Percentiles rank a stretch among this genome's conserved stretches.
phyloP scores from a whole-genome alignment of 2,329 filamentous ascomycete genomes.

The Spiromastix sp. region DNA sequence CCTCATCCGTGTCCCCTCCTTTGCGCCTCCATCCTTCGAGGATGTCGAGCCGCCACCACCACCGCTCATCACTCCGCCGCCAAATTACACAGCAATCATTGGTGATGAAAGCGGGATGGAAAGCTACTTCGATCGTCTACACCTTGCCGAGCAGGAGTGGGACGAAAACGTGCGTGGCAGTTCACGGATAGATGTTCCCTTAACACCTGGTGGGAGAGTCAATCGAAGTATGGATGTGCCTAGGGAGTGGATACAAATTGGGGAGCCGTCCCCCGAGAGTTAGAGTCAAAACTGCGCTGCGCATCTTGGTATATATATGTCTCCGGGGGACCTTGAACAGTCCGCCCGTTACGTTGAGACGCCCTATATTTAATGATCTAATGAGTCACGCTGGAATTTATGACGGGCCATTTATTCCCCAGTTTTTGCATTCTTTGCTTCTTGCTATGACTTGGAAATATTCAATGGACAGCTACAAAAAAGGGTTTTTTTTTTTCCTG shows the following conservation, averaged over 20 bases:
- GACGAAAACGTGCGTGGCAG: constrained; percentile 35
- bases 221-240: constrained; percentile 56
- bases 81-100: constrained; percentile 71
- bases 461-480: too few relatives aligned
- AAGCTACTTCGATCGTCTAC: constrained; percentile 77
- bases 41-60: constrained; percentile 69
- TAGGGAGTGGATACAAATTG: constrained; percentile 39
- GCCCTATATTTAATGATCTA: too few relatives aligned
- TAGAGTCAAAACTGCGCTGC: too few relatives aligned
- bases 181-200: constrained; percentile 43
- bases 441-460: too few relatives aligned
- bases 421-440: too few relatives aligned
- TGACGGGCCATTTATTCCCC: too few relatives aligned
- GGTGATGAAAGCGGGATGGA: constrained; percentile 48
- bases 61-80: constrained; percentile 67
- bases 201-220: constrained; percentile 53
- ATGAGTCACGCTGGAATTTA: too few relatives aligned
- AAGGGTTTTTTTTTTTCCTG: too few relatives aligned
- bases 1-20: constrained; percentile 70
- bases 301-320: too few relatives aligned
- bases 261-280: neutral
- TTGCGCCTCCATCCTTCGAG: constrained; percentile 79
- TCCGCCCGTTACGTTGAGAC: too few relatives aligned
- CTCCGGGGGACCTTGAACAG: too few relatives aligned
- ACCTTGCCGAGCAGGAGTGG: constrained; percentile 53